These are phyloP conservation scores for Fusarium fracticaudum DNA, from an alignment of 2,329 filamentous ascomycete genomes.

Conservation along the genomic window DNA sequence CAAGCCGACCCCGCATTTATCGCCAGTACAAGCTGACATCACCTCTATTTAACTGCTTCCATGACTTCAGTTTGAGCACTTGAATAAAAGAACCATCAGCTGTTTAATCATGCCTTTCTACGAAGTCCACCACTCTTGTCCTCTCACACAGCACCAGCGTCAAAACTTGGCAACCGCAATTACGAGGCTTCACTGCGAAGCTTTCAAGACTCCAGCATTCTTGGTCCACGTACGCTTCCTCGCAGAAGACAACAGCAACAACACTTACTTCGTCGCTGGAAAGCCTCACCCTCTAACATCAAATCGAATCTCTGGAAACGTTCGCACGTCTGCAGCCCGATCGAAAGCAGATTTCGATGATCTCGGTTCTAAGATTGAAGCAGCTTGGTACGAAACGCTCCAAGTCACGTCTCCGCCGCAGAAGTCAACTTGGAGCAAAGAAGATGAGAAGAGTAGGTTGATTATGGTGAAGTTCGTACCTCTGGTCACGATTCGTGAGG, in stretches of 20 bases:
- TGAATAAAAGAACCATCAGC: not conserved
- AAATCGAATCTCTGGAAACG: conserved; percentile 27
- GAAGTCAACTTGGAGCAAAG: not conserved
- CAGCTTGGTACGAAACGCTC: conserved; percentile 13
- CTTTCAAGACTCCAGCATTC: conserved; percentile 28
- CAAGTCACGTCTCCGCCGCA: not conserved
- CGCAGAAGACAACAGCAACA: not conserved
- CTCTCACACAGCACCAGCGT: conserved; percentile 4
- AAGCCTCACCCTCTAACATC: not conserved
- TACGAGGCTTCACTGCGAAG: conserved; percentile 20
- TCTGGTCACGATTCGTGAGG: conserved; percentile 29
- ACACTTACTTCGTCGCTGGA: conserved; percentile 27
- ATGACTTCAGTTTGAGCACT: not conserved
- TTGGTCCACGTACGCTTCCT: conserved; percentile 33
- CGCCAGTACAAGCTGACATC: not conserved
- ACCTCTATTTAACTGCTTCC: not conserved
- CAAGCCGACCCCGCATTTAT: conserved; percentile 1
- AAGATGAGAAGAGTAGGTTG: conserved; percentile 10
- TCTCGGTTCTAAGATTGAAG: conserved; percentile 20
- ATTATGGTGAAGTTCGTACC: conserved; percentile 28
- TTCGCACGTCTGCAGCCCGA: conserved; percentile 18
- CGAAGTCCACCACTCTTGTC: conserved; percentile 28
- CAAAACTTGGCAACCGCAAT: conserved; percentile 17
- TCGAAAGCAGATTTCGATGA: conserved; percentile 22
- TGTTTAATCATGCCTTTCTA: conserved; percentile 24